These are phyloP conservation scores for Neurospora sp. DNA, from an alignment of 495 filamentous ascomycete species.

Conservation along the genomic window DNA sequence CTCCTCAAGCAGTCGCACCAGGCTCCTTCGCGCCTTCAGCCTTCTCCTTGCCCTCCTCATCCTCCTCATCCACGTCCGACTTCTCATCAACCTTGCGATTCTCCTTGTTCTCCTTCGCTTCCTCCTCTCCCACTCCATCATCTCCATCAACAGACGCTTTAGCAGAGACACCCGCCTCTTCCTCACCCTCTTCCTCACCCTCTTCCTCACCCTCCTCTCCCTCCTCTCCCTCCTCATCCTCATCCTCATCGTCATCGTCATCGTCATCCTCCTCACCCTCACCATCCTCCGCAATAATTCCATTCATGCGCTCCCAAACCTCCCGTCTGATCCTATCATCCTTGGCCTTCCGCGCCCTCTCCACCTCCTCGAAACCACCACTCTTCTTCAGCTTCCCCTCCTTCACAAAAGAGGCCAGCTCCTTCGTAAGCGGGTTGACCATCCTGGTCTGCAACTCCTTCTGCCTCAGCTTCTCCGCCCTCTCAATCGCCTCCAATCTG, in stretches of 20 bases:
- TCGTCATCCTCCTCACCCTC: slow-evolving; percentile 10
- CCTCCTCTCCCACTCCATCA: not conserved
- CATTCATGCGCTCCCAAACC: slow-evolving; percentile 65
- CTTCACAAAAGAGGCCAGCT: slow-evolving; percentile 78
- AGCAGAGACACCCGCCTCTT: not conserved
- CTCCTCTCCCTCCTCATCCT: no score
- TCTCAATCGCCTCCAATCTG: slow-evolving; percentile 87
- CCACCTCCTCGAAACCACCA: slow-evolving; percentile 88
- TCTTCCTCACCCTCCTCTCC: not conserved
- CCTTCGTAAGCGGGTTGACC: slow-evolving; percentile 77
- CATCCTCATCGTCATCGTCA: not conserved
- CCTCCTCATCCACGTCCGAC: not conserved
- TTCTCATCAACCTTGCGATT: not conserved
- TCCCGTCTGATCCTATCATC: slow-evolving; percentile 82
- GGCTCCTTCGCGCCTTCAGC: not conserved
- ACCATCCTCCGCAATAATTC: slow-evolving; percentile 25
- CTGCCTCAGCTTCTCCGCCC: slow-evolving; percentile 79
- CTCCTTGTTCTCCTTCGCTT: not conserved
- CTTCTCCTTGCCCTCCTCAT: not conserved
- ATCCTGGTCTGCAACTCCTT: slow-evolving; percentile 72
- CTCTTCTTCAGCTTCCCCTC: slow-evolving; percentile 92
- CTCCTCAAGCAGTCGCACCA: not conserved
- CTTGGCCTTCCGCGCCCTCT: slow-evolving; percentile 70
- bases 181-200: not conserved
- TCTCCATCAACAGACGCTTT: not conserved